phyloP scores from a whole-genome alignment of 1,284 basidiomycete genomes.

The Sphaerobolus stellatus region DNA sequence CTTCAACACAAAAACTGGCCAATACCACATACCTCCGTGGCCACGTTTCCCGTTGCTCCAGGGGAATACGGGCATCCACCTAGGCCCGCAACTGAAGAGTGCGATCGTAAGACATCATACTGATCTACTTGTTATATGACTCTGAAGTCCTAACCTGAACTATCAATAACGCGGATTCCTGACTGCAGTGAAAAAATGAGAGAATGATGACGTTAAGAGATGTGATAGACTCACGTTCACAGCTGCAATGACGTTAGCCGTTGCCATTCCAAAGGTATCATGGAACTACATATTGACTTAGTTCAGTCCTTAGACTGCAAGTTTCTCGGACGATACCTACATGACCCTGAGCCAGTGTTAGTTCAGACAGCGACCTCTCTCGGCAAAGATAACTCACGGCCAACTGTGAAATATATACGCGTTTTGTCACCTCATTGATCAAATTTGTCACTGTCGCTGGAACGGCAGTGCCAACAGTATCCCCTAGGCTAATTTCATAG shows the following conservation, averaged over 20 bases:
- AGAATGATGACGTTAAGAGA: neutral
- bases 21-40: conserved; percentile 57
- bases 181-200: conserved; percentile 7
- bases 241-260: conserved; percentile 69
- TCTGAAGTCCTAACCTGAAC: conserved; percentile 21
- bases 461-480: conserved; percentile 88
- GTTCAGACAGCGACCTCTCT: neutral
- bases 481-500: conserved; percentile 90
- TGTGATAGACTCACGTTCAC: conserved; percentile 37
- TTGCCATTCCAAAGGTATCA: conserved; percentile 86
- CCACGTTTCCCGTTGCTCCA: conserved; percentile 91
- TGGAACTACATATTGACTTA: conserved; percentile 63
- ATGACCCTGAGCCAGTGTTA: conserved; percentile 47
- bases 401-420: conserved; percentile 60
- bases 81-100: conserved; percentile 49
- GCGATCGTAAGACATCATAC: neutral
- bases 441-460: conserved; percentile 67
- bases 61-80: conserved; percentile 96
- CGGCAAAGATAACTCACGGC: conserved; percentile 56
- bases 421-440: conserved; percentile 67
- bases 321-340: conserved; percentile 38
- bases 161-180: conserved; percentile 26
- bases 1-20: neutral
- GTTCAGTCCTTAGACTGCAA: neutral
- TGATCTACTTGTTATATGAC: too few species aligned